Evolutionary conservation across 495 filamentous ascomycete species (phyloP).

Genomic region (Xylaria intraflava): DNA sequence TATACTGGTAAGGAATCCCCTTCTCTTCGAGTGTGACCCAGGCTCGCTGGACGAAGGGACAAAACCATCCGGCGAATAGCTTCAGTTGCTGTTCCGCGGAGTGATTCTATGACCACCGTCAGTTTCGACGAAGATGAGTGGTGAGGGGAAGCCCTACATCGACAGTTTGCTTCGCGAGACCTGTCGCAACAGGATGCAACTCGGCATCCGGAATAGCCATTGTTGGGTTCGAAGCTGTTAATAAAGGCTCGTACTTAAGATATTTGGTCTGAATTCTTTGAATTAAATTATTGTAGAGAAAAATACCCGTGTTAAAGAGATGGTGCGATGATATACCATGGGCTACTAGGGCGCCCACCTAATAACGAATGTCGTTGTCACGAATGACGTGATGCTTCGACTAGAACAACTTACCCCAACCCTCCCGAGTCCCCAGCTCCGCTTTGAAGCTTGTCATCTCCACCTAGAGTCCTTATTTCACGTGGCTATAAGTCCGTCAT

Average conservation of each 20-base stretch:
- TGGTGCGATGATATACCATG: background rate
- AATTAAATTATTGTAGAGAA: background rate
- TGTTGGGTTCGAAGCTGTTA: background rate
- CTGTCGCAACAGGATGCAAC: conserved; percentile 49
- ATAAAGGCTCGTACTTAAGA: background rate
- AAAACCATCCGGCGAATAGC: conserved; percentile 61
- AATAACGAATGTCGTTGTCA: background rate
- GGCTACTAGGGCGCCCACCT: background rate
- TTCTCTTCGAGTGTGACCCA: conserved; percentile 59
- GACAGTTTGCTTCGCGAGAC: conserved; percentile 34
- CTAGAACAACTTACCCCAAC: background rate
- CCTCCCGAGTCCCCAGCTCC: no score
- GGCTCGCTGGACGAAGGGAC: conserved; percentile 50
- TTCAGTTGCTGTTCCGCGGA: conserved; percentile 47
- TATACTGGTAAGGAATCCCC: conserved; percentile 56
- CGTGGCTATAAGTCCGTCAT: background rate
- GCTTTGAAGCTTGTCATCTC: background rate
- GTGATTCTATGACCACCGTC: conserved; percentile 27
- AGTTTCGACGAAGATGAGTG: background rate
- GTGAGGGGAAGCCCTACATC: conserved; percentile 12
- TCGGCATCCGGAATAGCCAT: conserved; percentile 39
- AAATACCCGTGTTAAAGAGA: background rate
- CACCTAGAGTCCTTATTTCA: background rate
- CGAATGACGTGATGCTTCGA: background rate
- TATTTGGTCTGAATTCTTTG: background rate